Evolutionary conservation across 2,329 filamentous ascomycete genomes (phyloP), one percentile per base, ranked within the genome.

Genomic region (Chaetomium globosum): DNA sequence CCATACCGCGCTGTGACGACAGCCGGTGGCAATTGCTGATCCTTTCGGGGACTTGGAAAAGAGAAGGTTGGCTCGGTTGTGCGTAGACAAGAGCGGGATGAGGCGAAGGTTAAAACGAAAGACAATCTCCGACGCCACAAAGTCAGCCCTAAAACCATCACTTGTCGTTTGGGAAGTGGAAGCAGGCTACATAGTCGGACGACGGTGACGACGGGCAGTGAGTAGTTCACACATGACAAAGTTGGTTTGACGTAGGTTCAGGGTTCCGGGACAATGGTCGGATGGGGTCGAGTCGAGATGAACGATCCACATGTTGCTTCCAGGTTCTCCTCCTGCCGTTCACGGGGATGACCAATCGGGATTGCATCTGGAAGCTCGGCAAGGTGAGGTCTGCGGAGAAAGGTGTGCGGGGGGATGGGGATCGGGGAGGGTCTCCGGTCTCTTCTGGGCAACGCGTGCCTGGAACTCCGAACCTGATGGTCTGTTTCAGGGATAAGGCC

Each of bases 361-460:
- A 28, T 9, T 21, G 28, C 49, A 36, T 39, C 19, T 52, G 21
- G n/a, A 21, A 6, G 28, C 43, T 49, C 43, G 60, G 52, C 26
- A 56, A 51, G 60, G 60, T 56, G 52, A 21, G 52, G 21, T 39
- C 49, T 62, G 60, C 60, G 60, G 60, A 62, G 60, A 56, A 59
- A 36, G 59, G 33, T 57, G 52, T 49, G 60, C 53, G 60, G 60
- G 60, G 60, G n/a, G 21, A 28, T 30, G 36, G 36, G 36, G 43
- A 53, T 46, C 48, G 43, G 53, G 53, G 19, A 33, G 10, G 6
- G 55, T 48, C 61, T 64, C 61, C 55, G 55, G 31, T 59, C 55
- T 53, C 61, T 31, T 64, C 55, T 59, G 55, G 55, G 30, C 28
- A 48, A 52, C 21, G 10, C n/a, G 10, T 49, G 23, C 23, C 23